Evolutionary conservation across 371 early-diverging fungal species (phyloP).

Genomic region (Rhizopus arrhizus): DNA sequence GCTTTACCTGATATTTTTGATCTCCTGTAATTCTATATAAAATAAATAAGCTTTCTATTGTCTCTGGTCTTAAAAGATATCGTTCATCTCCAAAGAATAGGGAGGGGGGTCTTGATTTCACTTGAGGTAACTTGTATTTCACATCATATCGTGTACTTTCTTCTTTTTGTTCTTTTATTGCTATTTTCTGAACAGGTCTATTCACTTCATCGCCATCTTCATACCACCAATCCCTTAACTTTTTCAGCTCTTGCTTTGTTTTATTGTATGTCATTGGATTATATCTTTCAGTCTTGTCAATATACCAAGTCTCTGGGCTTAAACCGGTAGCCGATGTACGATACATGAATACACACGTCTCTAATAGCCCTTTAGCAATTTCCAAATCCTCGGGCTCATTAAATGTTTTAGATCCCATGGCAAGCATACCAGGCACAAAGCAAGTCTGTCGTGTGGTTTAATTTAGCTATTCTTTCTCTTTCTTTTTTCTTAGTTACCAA

Average conservation of each 20-base stretch:
- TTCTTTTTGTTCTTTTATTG: not conserved
- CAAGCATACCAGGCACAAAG: slow-evolving; percentile 71
- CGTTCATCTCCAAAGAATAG: slow-evolving; percentile 20
- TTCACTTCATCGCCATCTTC: not conserved
- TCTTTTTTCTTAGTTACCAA: slow-evolving; percentile 29
- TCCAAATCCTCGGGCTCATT: slow-evolving; percentile 44
- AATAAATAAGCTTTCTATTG: slow-evolving; percentile 76
- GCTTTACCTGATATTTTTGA: slow-evolving; percentile 58
- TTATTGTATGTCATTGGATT: slow-evolving; percentile 36
- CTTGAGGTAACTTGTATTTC: slow-evolving; percentile 18
- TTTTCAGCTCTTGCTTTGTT: slow-evolving; percentile 21
- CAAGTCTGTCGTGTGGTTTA: slow-evolving; percentile 44
- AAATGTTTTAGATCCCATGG: slow-evolving; percentile 56
- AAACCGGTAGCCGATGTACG: slow-evolving; percentile 52
- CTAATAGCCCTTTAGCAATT: slow-evolving; percentile 52
- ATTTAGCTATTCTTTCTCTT: not conserved
- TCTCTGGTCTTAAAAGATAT: slow-evolving; percentile 59
- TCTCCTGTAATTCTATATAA: slow-evolving; percentile 77
- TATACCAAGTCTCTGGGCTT: slow-evolving; percentile 53
- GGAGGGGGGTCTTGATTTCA: slow-evolving; percentile 15
- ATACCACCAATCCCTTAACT: slow-evolving; percentile 43
- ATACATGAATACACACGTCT: slow-evolving; percentile 65
- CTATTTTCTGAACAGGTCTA: not conserved
- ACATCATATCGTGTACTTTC: slow-evolving; percentile 10
- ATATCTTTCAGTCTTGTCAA: slow-evolving; percentile 25